phyloP scores from a whole-genome alignment of 495 filamentous ascomycete species.

The Barbatosphaeria neglecta region DNA sequence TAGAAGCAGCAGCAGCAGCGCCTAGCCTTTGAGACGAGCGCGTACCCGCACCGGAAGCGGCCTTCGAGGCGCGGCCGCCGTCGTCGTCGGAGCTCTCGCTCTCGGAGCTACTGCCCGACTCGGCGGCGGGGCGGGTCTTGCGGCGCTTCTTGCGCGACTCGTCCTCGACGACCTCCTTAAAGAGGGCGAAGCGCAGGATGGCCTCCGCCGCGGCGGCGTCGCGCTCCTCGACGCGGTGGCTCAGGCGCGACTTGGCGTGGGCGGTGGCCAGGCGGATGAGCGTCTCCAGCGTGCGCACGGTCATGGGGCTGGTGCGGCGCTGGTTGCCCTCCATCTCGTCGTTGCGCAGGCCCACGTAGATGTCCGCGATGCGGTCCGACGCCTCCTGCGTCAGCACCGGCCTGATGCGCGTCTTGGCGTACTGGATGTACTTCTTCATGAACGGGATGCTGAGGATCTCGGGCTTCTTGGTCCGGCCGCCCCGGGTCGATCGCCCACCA shows the following conservation, averaged over 20 bases:
- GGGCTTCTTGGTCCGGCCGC: slow-evolving; percentile 59
- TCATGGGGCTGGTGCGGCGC: slow-evolving; percentile 87
- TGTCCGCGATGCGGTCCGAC: slow-evolving; percentile 78
- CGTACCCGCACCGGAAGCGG: slow-evolving; percentile 7
- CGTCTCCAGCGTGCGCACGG: slow-evolving; percentile 92
- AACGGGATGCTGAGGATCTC: slow-evolving; percentile 97
- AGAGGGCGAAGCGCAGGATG: slow-evolving; percentile 89
- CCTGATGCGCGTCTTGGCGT: slow-evolving; percentile 86
- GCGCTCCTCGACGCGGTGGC: slow-evolving; percentile 81
- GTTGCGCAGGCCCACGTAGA: slow-evolving; percentile 91
- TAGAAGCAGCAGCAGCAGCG: slow-evolving; percentile 14
- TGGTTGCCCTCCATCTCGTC: slow-evolving; percentile 93
- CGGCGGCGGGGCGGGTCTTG: slow-evolving; percentile 33
- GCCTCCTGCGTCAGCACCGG: slow-evolving; percentile 87
- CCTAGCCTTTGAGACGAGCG: slow-evolving; percentile 18
- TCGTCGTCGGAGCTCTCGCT: slow-evolving; percentile 27
- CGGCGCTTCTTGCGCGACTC: slow-evolving; percentile 68
- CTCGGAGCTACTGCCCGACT: slow-evolving; percentile 19
- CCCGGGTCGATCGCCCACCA: too few relatives aligned
- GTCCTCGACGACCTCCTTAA: slow-evolving; percentile 91
- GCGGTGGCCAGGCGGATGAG: slow-evolving; percentile 94
- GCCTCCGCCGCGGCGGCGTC: slow-evolving; percentile 82
- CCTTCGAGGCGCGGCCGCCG: slow-evolving; percentile 11
- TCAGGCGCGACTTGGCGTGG: slow-evolving; percentile 87
- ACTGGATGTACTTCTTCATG: slow-evolving; percentile 99